A percentile compares a stretch with the other conserved stretches of the same genome.
Conservation (phyloP, 2,329 filamentous ascomycete genomes). For the Teratosphaeria nubilosa region DNA sequence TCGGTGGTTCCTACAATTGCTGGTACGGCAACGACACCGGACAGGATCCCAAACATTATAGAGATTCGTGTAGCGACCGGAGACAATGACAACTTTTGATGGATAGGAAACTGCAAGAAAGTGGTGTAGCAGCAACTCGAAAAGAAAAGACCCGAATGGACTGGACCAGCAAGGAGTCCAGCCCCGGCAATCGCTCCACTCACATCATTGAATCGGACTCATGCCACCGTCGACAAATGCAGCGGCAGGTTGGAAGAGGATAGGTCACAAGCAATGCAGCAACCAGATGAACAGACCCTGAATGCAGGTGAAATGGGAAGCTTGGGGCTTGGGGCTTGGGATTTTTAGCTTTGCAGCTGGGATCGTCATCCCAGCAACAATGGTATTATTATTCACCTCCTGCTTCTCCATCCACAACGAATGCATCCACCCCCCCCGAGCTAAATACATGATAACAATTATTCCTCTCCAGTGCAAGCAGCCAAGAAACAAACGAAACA, state of each 20-base stretch:
- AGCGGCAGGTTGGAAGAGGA: neutral
- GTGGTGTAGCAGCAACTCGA: neutral
- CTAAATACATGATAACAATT: neutral
- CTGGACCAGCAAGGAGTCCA: neutral
- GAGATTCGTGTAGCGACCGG: neutral
- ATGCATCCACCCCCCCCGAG: neutral
- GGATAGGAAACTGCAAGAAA: neutral
- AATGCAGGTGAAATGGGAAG: neutral
- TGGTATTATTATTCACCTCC: neutral
- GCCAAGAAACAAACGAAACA: neutral
- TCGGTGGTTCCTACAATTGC: slow-evolving; percentile 28
- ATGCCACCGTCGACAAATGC: neutral
- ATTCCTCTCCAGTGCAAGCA: neutral
- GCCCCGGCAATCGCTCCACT: neutral
- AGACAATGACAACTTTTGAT: neutral
- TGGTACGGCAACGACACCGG: slow-evolving; percentile 23
- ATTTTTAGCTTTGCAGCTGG: neutral
- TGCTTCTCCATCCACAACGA: neutral
- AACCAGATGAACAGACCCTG: neutral
- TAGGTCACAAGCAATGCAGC: neutral
- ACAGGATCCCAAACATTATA: slow-evolving; percentile 24
- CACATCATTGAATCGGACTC: neutral
- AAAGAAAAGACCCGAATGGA: neutral
- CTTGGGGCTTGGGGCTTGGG: neutral
- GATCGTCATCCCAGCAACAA: neutral